Evolutionary conservation across 306 rosid species (phyloP).

Genomic region (Argentina anserina): DNA sequence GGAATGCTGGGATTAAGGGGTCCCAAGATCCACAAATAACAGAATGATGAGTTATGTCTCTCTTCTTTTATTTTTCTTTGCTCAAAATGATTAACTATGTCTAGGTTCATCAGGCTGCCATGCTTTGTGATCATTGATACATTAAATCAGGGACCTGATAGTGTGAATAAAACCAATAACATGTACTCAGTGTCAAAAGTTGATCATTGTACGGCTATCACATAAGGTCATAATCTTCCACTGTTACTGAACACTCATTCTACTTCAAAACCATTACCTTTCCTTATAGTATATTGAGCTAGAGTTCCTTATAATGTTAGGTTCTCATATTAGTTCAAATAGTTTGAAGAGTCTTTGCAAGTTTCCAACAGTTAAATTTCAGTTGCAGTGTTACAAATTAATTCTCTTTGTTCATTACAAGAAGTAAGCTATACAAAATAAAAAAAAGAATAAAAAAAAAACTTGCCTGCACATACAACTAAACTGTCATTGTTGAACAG

Average conservation of each 20-base stretch:
- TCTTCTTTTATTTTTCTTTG: background rate
- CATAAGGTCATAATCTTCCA: slow-evolving; percentile 53
- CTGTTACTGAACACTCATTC: background rate
- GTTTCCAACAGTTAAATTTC: background rate
- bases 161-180: too few species aligned
- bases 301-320: slow-evolving; percentile 8
- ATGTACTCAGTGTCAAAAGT: too few species aligned
- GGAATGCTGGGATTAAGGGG: slow-evolving; percentile 26
- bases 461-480: background rate
- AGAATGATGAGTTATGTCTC: slow-evolving; percentile 1
- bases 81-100: background rate
- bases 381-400: slow-evolving; percentile 6
- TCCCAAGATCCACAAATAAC: slow-evolving; percentile 16
- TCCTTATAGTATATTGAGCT: slow-evolving; percentile 10
- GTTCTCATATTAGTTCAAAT: slow-evolving; percentile 13
- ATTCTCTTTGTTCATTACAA: background rate
- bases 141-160: background rate
- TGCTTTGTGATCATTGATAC: background rate
- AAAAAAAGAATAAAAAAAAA: background rate
- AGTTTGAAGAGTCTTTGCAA: background rate
- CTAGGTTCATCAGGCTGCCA: background rate
- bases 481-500: slow-evolving; percentile 46
- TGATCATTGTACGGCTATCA: slow-evolving; percentile 66
- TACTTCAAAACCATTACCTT: background rate
- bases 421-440: background rate